These are phyloP conservation scores for Phoma sp. DNA, from an alignment of 2,329 filamentous ascomycete genomes.

Conservation along the genomic window DNA sequence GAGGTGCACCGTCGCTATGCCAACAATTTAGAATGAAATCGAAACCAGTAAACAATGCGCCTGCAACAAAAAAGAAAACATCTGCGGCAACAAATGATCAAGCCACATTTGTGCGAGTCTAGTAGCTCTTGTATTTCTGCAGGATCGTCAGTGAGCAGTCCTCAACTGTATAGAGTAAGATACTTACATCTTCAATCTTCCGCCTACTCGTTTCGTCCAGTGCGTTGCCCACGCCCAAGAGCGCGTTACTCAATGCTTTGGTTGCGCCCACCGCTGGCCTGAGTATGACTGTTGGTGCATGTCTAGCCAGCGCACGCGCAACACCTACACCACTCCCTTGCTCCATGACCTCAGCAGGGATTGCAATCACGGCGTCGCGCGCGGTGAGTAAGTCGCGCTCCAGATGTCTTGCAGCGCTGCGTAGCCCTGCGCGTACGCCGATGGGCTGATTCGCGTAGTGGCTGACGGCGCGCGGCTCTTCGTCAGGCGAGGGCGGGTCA, in stretches of 20 bases:
- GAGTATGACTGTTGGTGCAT: constrained; percentile 92
- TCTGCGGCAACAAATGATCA: too few species aligned
- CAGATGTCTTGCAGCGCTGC: constrained; percentile 81
- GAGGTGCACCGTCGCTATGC: constrained; percentile 27
- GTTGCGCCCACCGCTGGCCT: constrained; percentile 89
- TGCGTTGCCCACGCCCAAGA: constrained; percentile 91
- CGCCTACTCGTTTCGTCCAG: constrained; percentile 83
- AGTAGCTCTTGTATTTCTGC: constrained; percentile 46
- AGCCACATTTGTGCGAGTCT: too few species aligned
- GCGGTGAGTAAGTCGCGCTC: constrained; percentile 87
- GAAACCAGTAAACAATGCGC: background rate
- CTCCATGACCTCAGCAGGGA: constrained; percentile 90
- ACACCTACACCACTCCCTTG: constrained; percentile 81
- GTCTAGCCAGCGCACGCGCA: constrained; percentile 76
- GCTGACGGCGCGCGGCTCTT: constrained; percentile 80
- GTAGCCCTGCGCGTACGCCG: constrained; percentile 83
- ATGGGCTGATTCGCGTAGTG: constrained; percentile 94
- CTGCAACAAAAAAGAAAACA: too few species aligned
- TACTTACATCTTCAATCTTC: constrained; percentile 86
- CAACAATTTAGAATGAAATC: constrained; percentile 14
- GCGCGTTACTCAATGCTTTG: constrained; percentile 85
- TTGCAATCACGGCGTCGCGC: constrained; percentile 90
- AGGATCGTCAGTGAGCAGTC: background rate
- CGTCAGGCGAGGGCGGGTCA: constrained; percentile 70
- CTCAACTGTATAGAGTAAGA: background rate